Percentiles rank a stretch among this genome's conserved stretches.
Conservation (phyloP, 2,329 filamentous ascomycete genomes). For the Coleophoma crateriformis region DNA sequence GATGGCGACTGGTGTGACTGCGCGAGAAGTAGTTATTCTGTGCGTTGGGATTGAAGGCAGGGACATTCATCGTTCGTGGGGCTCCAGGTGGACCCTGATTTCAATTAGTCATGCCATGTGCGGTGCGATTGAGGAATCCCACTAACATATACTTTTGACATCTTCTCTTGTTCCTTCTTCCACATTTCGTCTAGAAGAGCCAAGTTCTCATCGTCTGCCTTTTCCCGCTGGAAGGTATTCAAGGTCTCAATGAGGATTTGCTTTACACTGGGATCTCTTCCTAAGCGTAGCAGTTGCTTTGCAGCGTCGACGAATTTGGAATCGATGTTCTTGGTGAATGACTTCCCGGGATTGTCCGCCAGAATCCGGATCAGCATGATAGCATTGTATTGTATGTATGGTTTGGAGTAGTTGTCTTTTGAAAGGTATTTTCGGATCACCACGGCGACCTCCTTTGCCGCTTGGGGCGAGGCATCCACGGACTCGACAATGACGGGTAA, state of each 20-base stretch:
- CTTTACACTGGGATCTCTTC: conserved; percentile 69
- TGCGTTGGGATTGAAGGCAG: conserved; percentile 35
- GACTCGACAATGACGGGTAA: conserved; percentile 91
- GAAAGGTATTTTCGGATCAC: conserved; percentile 78
- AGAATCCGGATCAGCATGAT: conserved; percentile 94
- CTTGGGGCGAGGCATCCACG: conserved; percentile 84
- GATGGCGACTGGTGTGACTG: conserved; percentile 36
- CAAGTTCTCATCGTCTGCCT: conserved; percentile 66
- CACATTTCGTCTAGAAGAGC: conserved; percentile 75
- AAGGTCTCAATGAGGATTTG: conserved; percentile 86
- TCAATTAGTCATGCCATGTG: conserved; percentile 5
- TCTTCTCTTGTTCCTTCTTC: conserved; percentile 73
- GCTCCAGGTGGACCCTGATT: conserved; percentile 21
- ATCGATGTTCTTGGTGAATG: conserved; percentile 88
- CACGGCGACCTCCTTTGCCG: conserved; percentile 74
- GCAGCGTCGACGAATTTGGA: conserved; percentile 72
- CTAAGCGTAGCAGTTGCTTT: conserved; percentile 68
- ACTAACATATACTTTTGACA: conserved; percentile 39
- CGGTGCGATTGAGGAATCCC: neutral
- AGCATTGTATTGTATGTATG: conserved; percentile 87
- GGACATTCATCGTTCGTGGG: conserved; percentile 36
- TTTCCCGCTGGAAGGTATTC: conserved; percentile 66
- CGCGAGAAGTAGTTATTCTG: conserved; percentile 54
- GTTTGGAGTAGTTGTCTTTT: conserved; percentile 58
- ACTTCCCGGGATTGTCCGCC: conserved; percentile 82